phyloP scores from a whole-genome alignment of 352 stramenopile genomes.

The Pythium insidiosum region DNA sequence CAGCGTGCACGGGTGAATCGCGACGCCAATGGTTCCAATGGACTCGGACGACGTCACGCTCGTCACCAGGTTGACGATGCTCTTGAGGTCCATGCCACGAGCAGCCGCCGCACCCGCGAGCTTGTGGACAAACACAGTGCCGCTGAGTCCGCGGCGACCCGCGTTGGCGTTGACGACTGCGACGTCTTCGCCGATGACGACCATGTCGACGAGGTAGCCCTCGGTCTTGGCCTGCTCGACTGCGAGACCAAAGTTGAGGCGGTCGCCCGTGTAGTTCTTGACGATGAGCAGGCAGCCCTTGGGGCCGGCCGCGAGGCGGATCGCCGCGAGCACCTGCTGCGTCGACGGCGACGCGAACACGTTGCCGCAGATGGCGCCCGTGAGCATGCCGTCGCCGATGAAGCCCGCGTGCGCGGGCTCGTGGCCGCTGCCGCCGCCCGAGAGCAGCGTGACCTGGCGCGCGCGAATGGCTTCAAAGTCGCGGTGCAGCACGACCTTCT shows the following conservation, averaged over 20 bases:
- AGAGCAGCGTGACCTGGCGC: conserved; percentile 71
- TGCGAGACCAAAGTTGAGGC: conserved; percentile 98
- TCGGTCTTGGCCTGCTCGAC: conserved; percentile 93
- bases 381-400: conserved; percentile 95
- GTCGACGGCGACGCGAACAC: conserved; percentile 96
- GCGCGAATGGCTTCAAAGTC: conserved; percentile 55
- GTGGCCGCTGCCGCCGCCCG: conserved; percentile 80
- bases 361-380: conserved; percentile 92
- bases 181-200: conserved; percentile 95
- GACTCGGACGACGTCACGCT: conserved; percentile 38
- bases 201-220: conserved; percentile 89
- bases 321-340: conserved; percentile 91
- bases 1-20: conserved; percentile 92
- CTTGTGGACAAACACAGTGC: conserved; percentile 97
- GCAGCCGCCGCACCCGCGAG: conserved; percentile 87
- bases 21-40: conserved; percentile 93
- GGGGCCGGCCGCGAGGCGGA: conserved; percentile 75
- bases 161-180: conserved; percentile 91
- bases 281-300: conserved; percentile 94
- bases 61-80: conserved; percentile 60
- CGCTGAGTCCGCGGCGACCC: conserved; percentile 93
- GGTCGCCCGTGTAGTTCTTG: conserved; percentile 99
- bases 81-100: conserved; percentile 69
- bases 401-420: conserved; percentile 96
- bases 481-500: conserved; percentile 69